phyloP scores from a whole-genome alignment of 345 rosid species.

The Populus davidiana region DNA sequence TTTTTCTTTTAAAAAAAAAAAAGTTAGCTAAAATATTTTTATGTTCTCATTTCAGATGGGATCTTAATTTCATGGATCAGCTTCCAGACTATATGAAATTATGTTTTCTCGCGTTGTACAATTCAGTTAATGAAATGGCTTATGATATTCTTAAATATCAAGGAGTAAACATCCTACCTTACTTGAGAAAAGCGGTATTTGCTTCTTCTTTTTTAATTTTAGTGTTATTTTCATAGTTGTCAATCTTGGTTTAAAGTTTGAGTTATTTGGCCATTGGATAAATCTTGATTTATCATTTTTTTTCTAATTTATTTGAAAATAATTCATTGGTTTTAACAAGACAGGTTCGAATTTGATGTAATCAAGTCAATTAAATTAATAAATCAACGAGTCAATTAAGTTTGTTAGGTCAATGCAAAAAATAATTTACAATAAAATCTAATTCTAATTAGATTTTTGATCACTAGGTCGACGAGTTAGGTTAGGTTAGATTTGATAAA shows the following conservation, averaged over 20 bases:
- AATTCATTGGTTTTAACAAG: neutral
- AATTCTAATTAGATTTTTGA: rapidly evolving
- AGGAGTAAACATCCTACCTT: neutral
- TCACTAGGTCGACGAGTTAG: rapidly evolving
- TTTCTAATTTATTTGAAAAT: too few relatives aligned
- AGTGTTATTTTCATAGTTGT: too few relatives aligned
- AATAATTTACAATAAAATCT: too few relatives aligned
- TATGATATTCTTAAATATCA: neutral
- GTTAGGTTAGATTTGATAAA: too few relatives aligned
- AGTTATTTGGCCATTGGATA: too few relatives aligned
- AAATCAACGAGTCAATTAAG: too few relatives aligned
- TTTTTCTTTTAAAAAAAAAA: neutral
- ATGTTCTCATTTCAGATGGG: neutral
- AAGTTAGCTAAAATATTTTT: neutral
- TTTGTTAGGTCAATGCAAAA: too few relatives aligned
- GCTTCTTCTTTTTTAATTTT: too few relatives aligned
- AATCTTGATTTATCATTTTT: neutral
- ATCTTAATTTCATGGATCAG: neutral
- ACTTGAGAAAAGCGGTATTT: neutral
- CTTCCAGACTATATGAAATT: neutral
- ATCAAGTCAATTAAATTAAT: too few relatives aligned
- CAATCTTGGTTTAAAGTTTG: neutral
- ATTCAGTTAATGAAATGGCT: neutral
- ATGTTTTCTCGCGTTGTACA: neutral
- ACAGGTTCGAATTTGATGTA: neutral